phyloP scores from a whole-genome alignment of 2,329 filamentous ascomycete genomes.

The Pseudogymnoascus sp. region DNA sequence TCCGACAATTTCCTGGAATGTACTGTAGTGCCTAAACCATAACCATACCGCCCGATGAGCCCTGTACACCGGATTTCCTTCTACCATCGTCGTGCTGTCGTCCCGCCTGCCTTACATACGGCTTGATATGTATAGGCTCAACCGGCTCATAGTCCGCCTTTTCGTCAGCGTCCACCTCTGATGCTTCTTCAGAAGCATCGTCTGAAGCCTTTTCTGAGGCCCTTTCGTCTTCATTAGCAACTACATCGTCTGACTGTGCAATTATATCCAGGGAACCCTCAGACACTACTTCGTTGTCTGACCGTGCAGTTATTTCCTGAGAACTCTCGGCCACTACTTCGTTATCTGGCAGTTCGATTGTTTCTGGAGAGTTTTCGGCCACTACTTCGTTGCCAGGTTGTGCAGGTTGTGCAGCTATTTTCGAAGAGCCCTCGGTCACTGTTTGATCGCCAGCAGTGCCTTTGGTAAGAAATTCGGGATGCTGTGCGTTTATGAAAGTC shows the following conservation, averaged over 20 bases:
- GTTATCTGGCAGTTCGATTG: not conserved
- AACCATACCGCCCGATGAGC: not conserved
- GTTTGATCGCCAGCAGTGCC: not conserved
- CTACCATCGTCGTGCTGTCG: not conserved
- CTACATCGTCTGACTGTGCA: not conserved
- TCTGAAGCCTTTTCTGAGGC: not conserved
- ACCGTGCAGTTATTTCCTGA: not conserved
- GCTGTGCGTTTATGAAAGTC: not conserved
- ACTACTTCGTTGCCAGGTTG: not conserved
- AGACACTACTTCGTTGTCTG: not conserved
- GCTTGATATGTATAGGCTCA: constrained; percentile 5
- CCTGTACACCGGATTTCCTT: not conserved
- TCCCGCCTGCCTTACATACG: not conserved
- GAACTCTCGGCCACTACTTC: not conserved
- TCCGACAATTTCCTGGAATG: not conserved
- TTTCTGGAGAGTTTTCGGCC: not conserved
- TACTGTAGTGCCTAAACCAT: not conserved
- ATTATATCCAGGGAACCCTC: not conserved
- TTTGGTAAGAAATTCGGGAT: not conserved
- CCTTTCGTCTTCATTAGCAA: not conserved
- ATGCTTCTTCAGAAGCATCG: not conserved
- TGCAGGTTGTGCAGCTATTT: not conserved
- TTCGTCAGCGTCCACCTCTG: not conserved
- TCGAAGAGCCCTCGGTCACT: not conserved
- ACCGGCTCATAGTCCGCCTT: not conserved